Conservation (phyloP, 441 rosid species). For the Adansonia rubrostipa region DNA sequence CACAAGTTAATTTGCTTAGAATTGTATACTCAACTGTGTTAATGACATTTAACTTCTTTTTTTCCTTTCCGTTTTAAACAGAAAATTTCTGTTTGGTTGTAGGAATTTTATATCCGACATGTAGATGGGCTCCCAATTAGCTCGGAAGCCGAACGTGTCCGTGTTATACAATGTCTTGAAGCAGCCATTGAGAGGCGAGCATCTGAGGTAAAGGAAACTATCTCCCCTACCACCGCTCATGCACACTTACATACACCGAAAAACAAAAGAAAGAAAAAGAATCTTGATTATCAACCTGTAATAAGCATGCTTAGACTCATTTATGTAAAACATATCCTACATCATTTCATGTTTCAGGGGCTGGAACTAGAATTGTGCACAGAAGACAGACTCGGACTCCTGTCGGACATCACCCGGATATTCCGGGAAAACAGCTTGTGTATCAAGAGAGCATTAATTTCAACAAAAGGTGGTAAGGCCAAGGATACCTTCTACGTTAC, state of each 20-base stretch:
- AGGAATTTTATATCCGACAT: slow-evolving; percentile 94
- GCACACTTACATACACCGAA: background rate
- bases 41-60: slow-evolving; percentile 1
- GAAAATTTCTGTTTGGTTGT: slow-evolving; percentile 33
- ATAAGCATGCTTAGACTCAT: slow-evolving; percentile 1
- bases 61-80: slow-evolving; percentile 21
- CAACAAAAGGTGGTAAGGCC: slow-evolving; percentile 69
- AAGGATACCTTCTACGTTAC: slow-evolving; percentile 80
- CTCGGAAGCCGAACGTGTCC: slow-evolving; percentile 87
- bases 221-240: background rate
- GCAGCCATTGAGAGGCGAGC: slow-evolving; percentile 93
- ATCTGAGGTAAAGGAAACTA: slow-evolving; percentile 54
- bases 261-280: background rate
- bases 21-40: background rate
- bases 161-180: slow-evolving; percentile 83
- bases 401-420: slow-evolving; percentile 83
- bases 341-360: slow-evolving; percentile 51
- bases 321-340: background rate
- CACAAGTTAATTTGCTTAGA: slow-evolving; percentile 5
- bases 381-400: slow-evolving; percentile 80
- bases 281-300: background rate
- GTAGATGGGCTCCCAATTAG: slow-evolving; percentile 85
- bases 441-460: slow-evolving; percentile 81
- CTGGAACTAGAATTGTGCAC: slow-evolving; percentile 76
- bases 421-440: slow-evolving; percentile 83